Evolutionary conservation across 2,329 filamentous ascomycete genomes (phyloP), one percentile per base, ranked within the genome.

Genomic region (Fusarium anthophilum): DNA sequence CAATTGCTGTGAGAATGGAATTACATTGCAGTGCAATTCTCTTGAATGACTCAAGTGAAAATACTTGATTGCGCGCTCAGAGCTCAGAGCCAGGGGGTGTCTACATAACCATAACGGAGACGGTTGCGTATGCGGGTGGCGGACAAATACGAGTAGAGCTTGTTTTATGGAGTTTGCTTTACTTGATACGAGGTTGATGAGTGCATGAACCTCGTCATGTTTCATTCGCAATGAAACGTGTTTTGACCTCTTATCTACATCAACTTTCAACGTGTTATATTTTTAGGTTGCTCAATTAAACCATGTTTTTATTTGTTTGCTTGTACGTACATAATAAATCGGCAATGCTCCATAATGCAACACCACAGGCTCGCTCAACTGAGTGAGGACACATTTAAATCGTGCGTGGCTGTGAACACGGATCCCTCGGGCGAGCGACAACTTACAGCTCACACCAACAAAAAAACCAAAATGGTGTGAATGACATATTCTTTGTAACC

Each of bases 51-150:
- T 69, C 56, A 32, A 41, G 17, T 26, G 35, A 32, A 54, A 48
- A 69, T 63, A 64, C 66, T 45, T 69, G 65, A 18, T 69, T 44
- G 58, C 58, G 32, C 32, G 22, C 41, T 15, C 32, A 15, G 32
- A 35, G 32, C 41, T 50, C 30, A 38, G 47, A 35, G 35, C 37
- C 26, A 37, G 39, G 50, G 59, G 59, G 41, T 48, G 55, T 37
- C 24, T 22, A 58, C 35, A 60, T 61, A 73, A 73, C 63, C 35
- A 64, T 57, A 73, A 73, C 63, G 70, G 55, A 65, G 38, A 44
- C 41, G 47, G 66, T 65, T 74, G 70, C 70, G 70, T 73, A 73
- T 74, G 70, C 61, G 44, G 62, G 70, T 70, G 70, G 63, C 63
- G 67, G 70, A 35, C 30, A 37, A 51, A 68, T 61, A 45, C 63